Conservation (phyloP, 2,329 filamentous ascomycete genomes). For the Sclerotinia sclerotiorum region DNA sequence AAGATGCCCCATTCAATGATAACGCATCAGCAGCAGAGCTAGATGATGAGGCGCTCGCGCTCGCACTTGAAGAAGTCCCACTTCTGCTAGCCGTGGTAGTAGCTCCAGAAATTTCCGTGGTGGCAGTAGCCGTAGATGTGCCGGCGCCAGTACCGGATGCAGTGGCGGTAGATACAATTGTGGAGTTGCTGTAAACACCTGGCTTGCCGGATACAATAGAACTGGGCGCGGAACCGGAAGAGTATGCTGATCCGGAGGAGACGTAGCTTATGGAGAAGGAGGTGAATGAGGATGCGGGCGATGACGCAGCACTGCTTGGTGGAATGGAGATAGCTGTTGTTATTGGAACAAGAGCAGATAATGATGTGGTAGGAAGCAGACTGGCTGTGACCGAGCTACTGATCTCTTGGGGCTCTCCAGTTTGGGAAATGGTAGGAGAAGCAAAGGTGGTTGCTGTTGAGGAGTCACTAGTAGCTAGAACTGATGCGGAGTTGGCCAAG, state of each 20-base stretch:
- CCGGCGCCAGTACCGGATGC: not conserved
- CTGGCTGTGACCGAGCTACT: not conserved
- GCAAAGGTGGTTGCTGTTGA: constrained; percentile 1
- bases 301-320: not conserved
- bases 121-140: constrained; percentile 14
- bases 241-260: not conserved
- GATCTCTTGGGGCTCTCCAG: not conserved
- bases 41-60: not conserved
- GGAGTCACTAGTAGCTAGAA: constrained; percentile 15
- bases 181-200: constrained; percentile 18
- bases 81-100: not conserved
- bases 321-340: not conserved
- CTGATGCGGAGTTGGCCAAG: constrained; percentile 13
- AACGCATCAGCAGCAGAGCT: constrained; percentile 2
- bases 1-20: not conserved
- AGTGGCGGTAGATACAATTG: constrained; percentile 9
- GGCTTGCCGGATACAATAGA: constrained; percentile 13
- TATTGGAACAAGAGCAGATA: not conserved
- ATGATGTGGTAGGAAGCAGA: not conserved
- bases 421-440: constrained; percentile 6
- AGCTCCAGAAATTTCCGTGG: constrained; percentile 9
- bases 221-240: not conserved
- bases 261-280: not conserved
- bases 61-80: not conserved
- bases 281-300: constrained; percentile 4